These are phyloP conservation scores for Marasmius sp. DNA, from an alignment of 1,284 basidiomycete genomes.

Conservation along the genomic window DNA sequence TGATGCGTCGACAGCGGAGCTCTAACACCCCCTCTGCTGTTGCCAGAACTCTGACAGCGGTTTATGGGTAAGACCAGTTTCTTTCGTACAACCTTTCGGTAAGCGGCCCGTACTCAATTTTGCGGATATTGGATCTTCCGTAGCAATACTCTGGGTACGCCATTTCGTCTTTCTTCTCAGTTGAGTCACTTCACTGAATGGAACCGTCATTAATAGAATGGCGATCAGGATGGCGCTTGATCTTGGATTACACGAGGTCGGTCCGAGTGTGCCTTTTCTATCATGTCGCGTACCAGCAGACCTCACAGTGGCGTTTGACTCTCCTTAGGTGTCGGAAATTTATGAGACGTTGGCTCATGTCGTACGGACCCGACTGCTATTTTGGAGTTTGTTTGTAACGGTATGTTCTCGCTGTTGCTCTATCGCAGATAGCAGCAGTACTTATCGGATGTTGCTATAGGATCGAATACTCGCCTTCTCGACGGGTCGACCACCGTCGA, in stretches of 20 bases:
- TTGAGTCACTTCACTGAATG: background rate
- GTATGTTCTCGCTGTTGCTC: too few relatives aligned
- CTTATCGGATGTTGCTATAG: too few relatives aligned
- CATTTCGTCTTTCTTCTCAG: background rate
- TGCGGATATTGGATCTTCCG: background rate
- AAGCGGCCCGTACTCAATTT: background rate
- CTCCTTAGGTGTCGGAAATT: conserved; percentile 26
- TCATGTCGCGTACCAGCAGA: conserved; percentile 1
- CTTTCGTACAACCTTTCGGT: background rate
- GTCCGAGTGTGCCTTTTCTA: background rate
- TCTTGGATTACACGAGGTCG: conserved; percentile 36
- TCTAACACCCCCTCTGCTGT: background rate
- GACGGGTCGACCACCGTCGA: conserved; percentile 29
- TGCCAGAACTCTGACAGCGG: conserved; percentile 37
- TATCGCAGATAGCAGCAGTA: too few relatives aligned
- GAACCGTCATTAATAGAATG: conserved; percentile 24
- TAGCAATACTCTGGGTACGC: conserved; percentile 24
- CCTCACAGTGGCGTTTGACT: background rate
- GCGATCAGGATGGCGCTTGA: conserved; percentile 41
- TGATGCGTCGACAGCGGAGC: too few relatives aligned
- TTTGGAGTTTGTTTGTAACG: conserved; percentile 39
- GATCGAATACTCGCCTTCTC: conserved; percentile 40
- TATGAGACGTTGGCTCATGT: conserved; percentile 38
- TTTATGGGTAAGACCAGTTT: conserved; percentile 28
- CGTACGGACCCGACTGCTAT: conserved; percentile 32